Base-by-base conservation (phyloP, 139 green algal species). In the Chlorella vulgaris region DNA sequence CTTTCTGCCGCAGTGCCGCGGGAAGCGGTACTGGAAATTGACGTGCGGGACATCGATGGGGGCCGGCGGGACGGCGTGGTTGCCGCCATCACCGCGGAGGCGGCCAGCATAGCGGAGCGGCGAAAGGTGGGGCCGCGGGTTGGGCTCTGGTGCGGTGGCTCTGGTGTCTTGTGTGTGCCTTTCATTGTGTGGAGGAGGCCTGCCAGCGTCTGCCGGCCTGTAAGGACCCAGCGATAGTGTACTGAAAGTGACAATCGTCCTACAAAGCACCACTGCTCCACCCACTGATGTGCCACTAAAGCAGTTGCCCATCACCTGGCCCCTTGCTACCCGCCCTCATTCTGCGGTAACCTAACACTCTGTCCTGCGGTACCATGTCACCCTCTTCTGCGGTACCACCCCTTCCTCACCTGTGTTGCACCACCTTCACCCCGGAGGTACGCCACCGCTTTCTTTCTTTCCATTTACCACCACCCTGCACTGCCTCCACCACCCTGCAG, bases 11-110 rank as follows among this genome's bases (percentile, higher is more conserved):
- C 74, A 80, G 77, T 83, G 50, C 77, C 77, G 8, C 77, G 77
- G 0, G 65, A 83, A 2, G 66, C 90, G 3, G 47, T 85, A 6
- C 69, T 97, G 0, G 77, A 83, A 19, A 77, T 83, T 2, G 77
- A 83, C 31, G 36, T 99, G 0, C 89, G 96, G 0, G 96, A 99
- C 88, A 95, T 95, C 7, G 92, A 98, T 42, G 88, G 80, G 1
- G 42, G 55, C 0, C 85, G 95, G 13, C 83, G 95, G 0, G 92
- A 98, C 73, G 15, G 5, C 0, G 89, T 97, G 35, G 88, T 98
- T 31, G 47, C 74, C 0, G 38, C 43, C 1, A 89, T 98, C 35
- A 67, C 80, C 1, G 36, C 78, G 0, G 81, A 69, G 40, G 92
- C 90, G 0, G 39, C 86, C 26, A 69, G 81, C 38, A 94, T 99